phyloP scores from a whole-genome alignment of 208 protist genomes.

The Leishmania amazonensis region DNA sequence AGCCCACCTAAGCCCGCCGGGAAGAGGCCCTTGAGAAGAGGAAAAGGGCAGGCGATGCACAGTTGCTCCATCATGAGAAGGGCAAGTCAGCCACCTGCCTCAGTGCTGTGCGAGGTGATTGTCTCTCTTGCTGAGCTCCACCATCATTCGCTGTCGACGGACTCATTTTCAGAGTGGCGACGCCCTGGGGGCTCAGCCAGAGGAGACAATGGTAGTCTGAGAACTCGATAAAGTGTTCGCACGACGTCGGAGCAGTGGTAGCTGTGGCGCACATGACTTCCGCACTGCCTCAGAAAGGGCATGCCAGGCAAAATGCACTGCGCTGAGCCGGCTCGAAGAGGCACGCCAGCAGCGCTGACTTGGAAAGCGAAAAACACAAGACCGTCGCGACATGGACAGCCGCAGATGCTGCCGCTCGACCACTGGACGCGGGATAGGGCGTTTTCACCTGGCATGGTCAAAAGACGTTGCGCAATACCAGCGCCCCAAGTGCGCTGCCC shows the following conservation, averaged over 20 bases:
- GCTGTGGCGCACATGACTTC: neutral
- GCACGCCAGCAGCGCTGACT: neutral
- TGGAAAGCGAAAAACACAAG: neutral
- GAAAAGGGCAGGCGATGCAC: conserved; percentile 29
- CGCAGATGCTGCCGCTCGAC: neutral
- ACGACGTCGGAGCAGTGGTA: neutral
- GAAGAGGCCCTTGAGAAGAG: conserved; percentile 38
- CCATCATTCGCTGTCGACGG: neutral
- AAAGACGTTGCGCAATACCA: neutral
- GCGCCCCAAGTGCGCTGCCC: conserved; percentile 5
- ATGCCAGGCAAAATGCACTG: neutral
- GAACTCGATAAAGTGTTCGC: neutral
- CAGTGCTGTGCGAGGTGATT: neutral
- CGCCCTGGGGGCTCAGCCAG: neutral
- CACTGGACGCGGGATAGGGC: neutral
- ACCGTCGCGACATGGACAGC: neutral
- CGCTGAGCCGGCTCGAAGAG: neutral
- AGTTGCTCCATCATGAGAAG: conserved; percentile 55
- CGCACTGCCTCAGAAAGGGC: neutral
- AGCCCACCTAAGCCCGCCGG: conserved; percentile 52
- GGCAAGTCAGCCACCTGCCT: neutral
- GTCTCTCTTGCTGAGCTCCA: neutral
- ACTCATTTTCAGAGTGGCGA: neutral
- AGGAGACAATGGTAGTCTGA: neutral
- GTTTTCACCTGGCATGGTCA: neutral